Conservation (phyloP, 2,329 filamentous ascomycete genomes). For the Bretziella fagacearum region DNA sequence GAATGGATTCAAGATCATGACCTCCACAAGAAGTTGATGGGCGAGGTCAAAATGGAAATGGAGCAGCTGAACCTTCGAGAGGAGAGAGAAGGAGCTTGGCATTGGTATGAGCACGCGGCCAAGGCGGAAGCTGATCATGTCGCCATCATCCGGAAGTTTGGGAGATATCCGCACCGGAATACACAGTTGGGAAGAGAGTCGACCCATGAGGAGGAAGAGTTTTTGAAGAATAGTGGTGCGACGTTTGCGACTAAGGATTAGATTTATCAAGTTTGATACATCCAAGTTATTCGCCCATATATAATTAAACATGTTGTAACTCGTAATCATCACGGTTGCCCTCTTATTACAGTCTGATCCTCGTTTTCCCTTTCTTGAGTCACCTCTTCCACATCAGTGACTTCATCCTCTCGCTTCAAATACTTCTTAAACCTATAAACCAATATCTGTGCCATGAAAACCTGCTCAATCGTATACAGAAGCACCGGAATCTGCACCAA, state of each 20-base stretch:
- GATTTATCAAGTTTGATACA: neutral
- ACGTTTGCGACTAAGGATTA: conserved; percentile 20
- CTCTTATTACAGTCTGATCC: neutral
- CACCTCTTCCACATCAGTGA: neutral
- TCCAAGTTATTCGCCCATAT: neutral
- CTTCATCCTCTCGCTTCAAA: conserved; percentile 18
- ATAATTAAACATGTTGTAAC: neutral
- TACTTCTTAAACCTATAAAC: conserved; percentile 33
- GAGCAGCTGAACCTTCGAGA: neutral
- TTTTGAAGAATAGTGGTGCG: conserved; percentile 29
- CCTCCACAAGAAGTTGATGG: conserved; percentile 20
- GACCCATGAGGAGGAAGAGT: conserved; percentile 33
- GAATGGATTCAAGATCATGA: conserved; percentile 33
- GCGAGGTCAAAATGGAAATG: conserved; percentile 17
- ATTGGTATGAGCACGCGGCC: neutral
- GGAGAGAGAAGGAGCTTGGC: conserved; percentile 17
- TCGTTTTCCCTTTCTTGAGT: conserved; percentile 14
- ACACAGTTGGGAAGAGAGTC: conserved; percentile 29
- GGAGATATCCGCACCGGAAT: conserved; percentile 44
- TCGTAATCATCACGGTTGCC: neutral
- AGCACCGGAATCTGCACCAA: conserved; percentile 48
- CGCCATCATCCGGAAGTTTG: conserved; percentile 35
- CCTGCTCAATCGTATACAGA: conserved; percentile 43
- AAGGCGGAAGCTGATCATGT: conserved; percentile 27
- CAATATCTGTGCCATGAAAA: conserved; percentile 29